Evolutionary conservation across 495 filamentous ascomycete genomes (phyloP), one percentile per base, ranked within the genome.

Genomic region (Cercophora sp.): DNA sequence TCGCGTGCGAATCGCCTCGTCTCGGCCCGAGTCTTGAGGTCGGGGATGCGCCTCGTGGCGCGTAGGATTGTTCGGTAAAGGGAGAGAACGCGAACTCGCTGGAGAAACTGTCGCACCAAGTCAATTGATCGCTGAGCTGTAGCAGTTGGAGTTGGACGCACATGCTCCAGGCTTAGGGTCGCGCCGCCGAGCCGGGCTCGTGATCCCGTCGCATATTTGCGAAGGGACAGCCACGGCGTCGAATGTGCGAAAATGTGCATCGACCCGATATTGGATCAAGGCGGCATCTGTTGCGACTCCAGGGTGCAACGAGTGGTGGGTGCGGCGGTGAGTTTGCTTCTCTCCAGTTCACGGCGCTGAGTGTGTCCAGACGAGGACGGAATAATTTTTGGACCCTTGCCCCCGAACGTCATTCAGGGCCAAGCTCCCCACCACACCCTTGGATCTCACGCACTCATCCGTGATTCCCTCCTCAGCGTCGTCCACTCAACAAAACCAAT

Each of bases 1-100:
- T 75, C 70, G 10, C 88, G 79, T 24, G 85, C 89, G 73, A 87
- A 92, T 23, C 70, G 68, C 27, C 77, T 76, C 54, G 90, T 81
- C 58, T 94, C 90, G 41, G 72, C 67, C 19, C 82, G 77, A 9
- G 84, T 80, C 8, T 59, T 59, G 29, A 69, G 66, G 54, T 83
- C 78, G 5, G 64, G 26, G 19, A 85, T 79, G 25, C 65, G 69
- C 46, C 69, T 62, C 11, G 72, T 75, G 45, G 65, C 71, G 16
- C 82, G 72, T 16, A 84, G 48, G 26, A 86, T 77, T n/a, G 68
- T 67, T 8, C 81, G 77, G 67, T 82, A 86, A 23, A 86, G 60
- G 2, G 75, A 70, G 3, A 86, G 60, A 4, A 70, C 79, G 37
- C 76, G 71, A 19, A 70, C 61, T 24, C 82, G 63, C 57, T 84